A percentile compares a stretch with the other conserved stretches of the same genome.
phyloP scores from a whole-genome alignment of 2,329 filamentous ascomycete species.

The Ascomycota sp. region DNA sequence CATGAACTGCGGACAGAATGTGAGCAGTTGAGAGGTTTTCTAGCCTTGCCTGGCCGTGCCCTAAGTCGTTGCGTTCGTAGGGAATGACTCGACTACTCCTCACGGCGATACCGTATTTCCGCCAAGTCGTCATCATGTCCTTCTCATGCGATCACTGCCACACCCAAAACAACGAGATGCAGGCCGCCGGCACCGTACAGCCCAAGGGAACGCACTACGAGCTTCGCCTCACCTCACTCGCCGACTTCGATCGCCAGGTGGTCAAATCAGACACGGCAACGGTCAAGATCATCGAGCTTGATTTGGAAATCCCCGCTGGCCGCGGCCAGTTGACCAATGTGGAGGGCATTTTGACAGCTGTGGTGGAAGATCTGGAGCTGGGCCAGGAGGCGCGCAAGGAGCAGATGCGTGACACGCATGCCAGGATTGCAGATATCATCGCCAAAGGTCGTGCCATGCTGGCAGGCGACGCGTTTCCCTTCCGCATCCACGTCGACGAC shows the following conservation, averaged over 20 bases:
- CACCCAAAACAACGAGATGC: slow-evolving; percentile 81
- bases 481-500: slow-evolving; percentile 73
- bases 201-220: slow-evolving; percentile 69
- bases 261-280: slow-evolving; percentile 77
- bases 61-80: slow-evolving; percentile 18
- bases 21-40: slow-evolving; percentile 14
- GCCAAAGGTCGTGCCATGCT: slow-evolving; percentile 55
- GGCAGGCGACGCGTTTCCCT: slow-evolving; percentile 56
- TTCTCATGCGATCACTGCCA: slow-evolving; percentile 80
- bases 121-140: slow-evolving; percentile 92
- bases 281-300: slow-evolving; percentile 74
- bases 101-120: slow-evolving; percentile 87
- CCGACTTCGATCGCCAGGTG: slow-evolving; percentile 66
- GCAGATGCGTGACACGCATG: slow-evolving; percentile 52
- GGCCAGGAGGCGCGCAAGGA: slow-evolving; percentile 67
- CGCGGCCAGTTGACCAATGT: slow-evolving; percentile 84
- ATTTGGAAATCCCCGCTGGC: slow-evolving; percentile 78
- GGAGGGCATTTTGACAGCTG: slow-evolving; percentile 60
- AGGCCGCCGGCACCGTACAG: slow-evolving; percentile 79
- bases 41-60: too few species aligned
- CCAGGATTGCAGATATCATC: slow-evolving; percentile 59
- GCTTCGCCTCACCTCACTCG: slow-evolving; percentile 47
- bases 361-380: slow-evolving; percentile 58
- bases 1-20: slow-evolving; percentile 70
- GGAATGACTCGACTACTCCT: slow-evolving; percentile 71